These are phyloP conservation scores for Linnemannia elongata DNA, from an alignment of 192 early-diverging fungal species.

Conservation along the genomic window DNA sequence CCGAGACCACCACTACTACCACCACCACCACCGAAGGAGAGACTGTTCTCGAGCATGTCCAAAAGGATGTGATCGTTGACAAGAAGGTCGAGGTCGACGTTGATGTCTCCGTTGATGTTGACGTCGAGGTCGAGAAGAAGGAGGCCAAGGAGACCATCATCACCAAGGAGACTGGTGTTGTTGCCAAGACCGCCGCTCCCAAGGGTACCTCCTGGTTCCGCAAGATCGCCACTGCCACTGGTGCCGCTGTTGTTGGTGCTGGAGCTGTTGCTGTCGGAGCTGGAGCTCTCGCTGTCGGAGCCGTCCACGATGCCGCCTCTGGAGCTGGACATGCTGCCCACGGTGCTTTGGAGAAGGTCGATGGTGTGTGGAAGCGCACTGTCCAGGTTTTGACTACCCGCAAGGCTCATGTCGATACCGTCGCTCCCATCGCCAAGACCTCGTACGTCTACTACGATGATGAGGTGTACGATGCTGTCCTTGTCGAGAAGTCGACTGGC, in stretches of 20 bases:
- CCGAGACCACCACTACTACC: neutral
- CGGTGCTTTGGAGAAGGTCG: conserved; percentile 17
- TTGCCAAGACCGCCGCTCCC: conserved; percentile 12
- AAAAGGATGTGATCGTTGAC: neutral
- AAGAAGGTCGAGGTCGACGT: conserved; percentile 8
- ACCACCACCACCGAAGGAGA: too few relatives aligned
- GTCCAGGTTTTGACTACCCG: conserved; percentile 29
- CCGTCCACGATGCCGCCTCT: neutral
- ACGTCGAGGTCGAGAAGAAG: neutral
- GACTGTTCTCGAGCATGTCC: neutral
- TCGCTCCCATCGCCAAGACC: conserved; percentile 23
- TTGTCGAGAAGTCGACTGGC: conserved; percentile 24
- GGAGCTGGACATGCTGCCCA: neutral
- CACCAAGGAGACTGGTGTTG: conserved; percentile 1
- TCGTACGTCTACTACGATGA: conserved; percentile 24
- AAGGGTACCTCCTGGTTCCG: conserved; percentile 32
- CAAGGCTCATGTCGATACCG: conserved; percentile 35
- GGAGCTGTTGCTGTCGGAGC: neutral
- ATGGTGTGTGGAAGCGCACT: too few relatives aligned
- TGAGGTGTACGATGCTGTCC: conserved; percentile 24
- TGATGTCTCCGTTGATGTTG: neutral
- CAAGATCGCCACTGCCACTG: neutral
- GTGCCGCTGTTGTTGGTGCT: conserved; percentile 17
- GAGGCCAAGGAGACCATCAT: neutral
- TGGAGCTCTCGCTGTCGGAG: neutral